These are phyloP conservation scores for Tricholoma furcatifolium DNA, from an alignment of 768 basidiomycete species.

Conservation along the genomic window DNA sequence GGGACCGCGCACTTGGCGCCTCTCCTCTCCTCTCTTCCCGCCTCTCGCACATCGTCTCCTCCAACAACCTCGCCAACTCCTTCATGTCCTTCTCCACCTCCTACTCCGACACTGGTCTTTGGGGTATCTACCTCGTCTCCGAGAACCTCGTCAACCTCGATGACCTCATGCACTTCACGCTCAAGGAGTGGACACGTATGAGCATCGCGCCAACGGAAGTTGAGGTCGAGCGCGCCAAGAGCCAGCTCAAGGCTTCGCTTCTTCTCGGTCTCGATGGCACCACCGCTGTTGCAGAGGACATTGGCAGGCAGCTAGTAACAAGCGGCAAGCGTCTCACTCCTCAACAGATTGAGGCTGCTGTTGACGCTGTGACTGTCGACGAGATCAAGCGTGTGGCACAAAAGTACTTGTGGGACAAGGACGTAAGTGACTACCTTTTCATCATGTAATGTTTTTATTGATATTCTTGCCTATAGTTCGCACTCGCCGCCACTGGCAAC, in stretches of 20 bases:
- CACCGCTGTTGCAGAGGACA: conserved; percentile 95
- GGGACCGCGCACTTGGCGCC: conserved; percentile 95
- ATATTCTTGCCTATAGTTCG: conserved; percentile 46
- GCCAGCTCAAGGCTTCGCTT: conserved; percentile 94
- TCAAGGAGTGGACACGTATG: conserved; percentile 96
- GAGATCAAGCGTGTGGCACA: conserved; percentile 94
- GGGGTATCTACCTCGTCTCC: conserved; percentile 96
- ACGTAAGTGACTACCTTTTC: conserved; percentile 50
- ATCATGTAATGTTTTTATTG: conserved; percentile 4
- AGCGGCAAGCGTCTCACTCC: conserved; percentile 89
- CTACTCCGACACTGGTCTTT: conserved; percentile 97
- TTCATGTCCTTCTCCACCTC: conserved; percentile 99
- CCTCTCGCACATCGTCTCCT: conserved; percentile 86
- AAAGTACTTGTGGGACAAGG: conserved; percentile 97
- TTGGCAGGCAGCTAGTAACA: conserved; percentile 96
- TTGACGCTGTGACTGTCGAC: conserved; percentile 83
- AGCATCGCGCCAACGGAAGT: conserved; percentile 77
- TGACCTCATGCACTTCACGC: conserved; percentile 90
- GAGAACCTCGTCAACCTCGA: conserved; percentile 95
- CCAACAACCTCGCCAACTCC: conserved; percentile 95
- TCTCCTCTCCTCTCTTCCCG: conserved; percentile 87
- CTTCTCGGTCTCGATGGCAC: conserved; percentile 92
- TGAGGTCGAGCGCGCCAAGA: conserved; percentile 97
- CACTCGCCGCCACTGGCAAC: conserved; percentile 86
- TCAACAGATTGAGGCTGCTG: conserved; percentile 88